Percentiles rank a stretch among this genome's conserved stretches.
These are phyloP conservation scores for Drechslerella coelobrocha DNA, from an alignment of 2,329 filamentous ascomycete species.

Conservation along the genomic window DNA sequence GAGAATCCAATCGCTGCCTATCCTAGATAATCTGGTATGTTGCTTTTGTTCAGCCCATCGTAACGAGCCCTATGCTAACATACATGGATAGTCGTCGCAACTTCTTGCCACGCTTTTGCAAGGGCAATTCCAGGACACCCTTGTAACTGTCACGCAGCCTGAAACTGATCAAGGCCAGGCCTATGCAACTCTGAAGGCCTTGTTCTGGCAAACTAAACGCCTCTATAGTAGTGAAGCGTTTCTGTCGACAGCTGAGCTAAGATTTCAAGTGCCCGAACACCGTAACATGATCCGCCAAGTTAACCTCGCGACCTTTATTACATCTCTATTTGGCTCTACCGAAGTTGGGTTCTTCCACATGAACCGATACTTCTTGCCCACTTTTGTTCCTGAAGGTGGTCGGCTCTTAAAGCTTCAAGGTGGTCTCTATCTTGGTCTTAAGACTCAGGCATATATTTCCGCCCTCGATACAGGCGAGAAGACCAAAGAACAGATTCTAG, in stretches of 20 bases:
- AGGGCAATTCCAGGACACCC: slow-evolving; percentile 67
- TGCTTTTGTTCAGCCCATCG: not conserved
- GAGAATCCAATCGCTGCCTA: slow-evolving; percentile 67
- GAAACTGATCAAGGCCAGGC: slow-evolving; percentile 67
- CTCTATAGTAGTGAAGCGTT: slow-evolving; percentile 68
- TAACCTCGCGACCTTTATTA: slow-evolving; percentile 71
- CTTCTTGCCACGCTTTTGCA: slow-evolving; percentile 65
- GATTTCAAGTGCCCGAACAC: slow-evolving; percentile 63
- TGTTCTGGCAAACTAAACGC: slow-evolving; percentile 70
- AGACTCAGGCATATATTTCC: slow-evolving; percentile 72
- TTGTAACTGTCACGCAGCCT: slow-evolving; percentile 63
- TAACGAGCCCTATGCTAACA: slow-evolving; percentile 9
- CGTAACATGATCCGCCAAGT: slow-evolving; percentile 69
- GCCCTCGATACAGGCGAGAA: slow-evolving; percentile 66
- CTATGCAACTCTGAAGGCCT: slow-evolving; percentile 68
- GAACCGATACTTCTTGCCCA: slow-evolving; percentile 69
- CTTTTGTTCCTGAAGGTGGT: slow-evolving; percentile 68
- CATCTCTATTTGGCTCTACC: slow-evolving; percentile 69
- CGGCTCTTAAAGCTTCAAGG: slow-evolving; percentile 68
- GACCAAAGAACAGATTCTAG: slow-evolving; percentile 65
- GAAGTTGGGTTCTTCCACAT: slow-evolving; percentile 70
- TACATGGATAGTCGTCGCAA: slow-evolving; percentile 50
- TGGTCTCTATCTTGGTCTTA: slow-evolving; percentile 69
- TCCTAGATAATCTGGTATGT: slow-evolving; percentile 68
- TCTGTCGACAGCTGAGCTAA: slow-evolving; percentile 64